Evolutionary conservation across 2,329 filamentous ascomycete species (phyloP).

Genomic region (Aspergillus aculeatinus): DNA sequence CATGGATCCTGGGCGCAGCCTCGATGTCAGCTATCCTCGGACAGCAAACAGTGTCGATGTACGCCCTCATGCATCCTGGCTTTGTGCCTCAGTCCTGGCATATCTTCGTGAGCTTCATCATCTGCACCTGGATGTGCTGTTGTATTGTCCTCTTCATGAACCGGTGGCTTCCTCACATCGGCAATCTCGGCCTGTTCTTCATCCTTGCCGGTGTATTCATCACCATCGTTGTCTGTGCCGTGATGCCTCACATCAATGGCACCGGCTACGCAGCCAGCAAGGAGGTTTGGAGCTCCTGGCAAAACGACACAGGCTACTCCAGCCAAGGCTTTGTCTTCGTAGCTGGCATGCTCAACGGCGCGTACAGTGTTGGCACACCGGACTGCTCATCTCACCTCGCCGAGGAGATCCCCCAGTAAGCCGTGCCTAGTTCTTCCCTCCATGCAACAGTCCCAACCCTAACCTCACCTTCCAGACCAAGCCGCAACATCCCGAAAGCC

Average conservation of each 20-base stretch:
- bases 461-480: slow-evolving; percentile 27
- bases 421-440: not conserved
- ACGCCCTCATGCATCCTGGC: slow-evolving; percentile 57
- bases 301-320: slow-evolving; percentile 46
- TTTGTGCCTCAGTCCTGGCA: slow-evolving; percentile 58
- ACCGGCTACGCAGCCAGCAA: slow-evolving; percentile 48
- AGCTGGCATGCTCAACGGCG: slow-evolving; percentile 66
- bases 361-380: slow-evolving; percentile 65
- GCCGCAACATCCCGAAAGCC: slow-evolving; percentile 51
- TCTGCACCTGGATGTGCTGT: slow-evolving; percentile 56
- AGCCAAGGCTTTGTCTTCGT: slow-evolving; percentile 64
- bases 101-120: slow-evolving; percentile 58
- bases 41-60: slow-evolving; percentile 62
- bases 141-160: slow-evolving; percentile 58
- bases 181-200: slow-evolving; percentile 58
- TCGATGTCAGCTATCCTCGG: slow-evolving; percentile 59
- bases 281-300: slow-evolving; percentile 58
- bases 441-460: not conserved
- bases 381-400: slow-evolving; percentile 65
- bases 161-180: slow-evolving; percentile 50
- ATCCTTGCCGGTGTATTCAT: slow-evolving; percentile 54
- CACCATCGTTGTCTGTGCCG: slow-evolving; percentile 54
- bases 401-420: slow-evolving; percentile 59
- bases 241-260: slow-evolving; percentile 52
- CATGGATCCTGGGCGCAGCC: slow-evolving; percentile 63